Evolutionary conservation across 2,329 filamentous ascomycete genomes (phyloP), one percentile per base, ranked within the genome.

Genomic region (Exophiala phaeomuriformis): DNA sequence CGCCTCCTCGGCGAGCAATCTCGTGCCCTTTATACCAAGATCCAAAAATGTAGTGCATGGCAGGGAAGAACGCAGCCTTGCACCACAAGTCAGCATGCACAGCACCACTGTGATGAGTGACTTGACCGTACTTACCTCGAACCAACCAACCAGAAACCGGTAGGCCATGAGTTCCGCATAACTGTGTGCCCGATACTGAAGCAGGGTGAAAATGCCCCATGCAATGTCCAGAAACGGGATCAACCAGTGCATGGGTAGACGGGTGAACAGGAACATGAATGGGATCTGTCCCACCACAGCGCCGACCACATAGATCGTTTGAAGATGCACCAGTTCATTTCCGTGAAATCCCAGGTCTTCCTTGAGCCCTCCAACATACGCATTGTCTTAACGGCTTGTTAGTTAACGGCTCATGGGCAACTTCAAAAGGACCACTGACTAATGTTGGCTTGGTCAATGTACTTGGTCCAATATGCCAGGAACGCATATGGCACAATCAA

Each of bases 141-240:
- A 53, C 51, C 45, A 49, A 30, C 54, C 54, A 7, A 56, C 54
- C 19, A 57, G 41, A 31, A 54, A 55, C 5, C 55, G 45, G 37
- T 54, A 54, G 19, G 55, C 55, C 52, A 49, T 49, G 1, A 69
- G 52, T 44, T 69, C 66, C 2, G 62, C 55, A 10, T 66, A 64
- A 45, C 62, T 64, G 3, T 64, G 63, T 1, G 64, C 63, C 2
- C 78, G 73, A 51, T 75, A 81, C 53, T 81, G 78, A 2, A 81
- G 65, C 5, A 83, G 68, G 0, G 78, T 82, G 56, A 81, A 79
- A 29, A 80, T 64, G 0, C 78, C 78, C 79, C 79, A 82, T 1
- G 68, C 63, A 1, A 81, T 58, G 53, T 81, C 77, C 56, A 80
- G 19, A n/a, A 71, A 68, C 0, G 79, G 78, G 4, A 80, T 72